A percentile compares a stretch with the other conserved stretches of the same genome.
Evolutionary conservation across 305 asterid genomes (phyloP).

Genomic region (Solanum chacoense): DNA sequence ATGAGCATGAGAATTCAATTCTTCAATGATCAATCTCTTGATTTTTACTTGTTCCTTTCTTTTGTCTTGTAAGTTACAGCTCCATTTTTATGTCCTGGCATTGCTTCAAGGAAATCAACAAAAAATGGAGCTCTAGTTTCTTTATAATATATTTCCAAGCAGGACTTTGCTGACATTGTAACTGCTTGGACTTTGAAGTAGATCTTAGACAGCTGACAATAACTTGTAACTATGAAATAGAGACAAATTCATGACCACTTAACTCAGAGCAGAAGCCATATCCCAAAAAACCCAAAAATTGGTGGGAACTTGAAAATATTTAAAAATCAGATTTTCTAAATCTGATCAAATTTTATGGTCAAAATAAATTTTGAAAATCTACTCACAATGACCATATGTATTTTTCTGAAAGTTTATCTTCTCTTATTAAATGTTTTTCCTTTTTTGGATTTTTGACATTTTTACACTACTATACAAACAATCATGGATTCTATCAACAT

Average conservation of each 20-base stretch:
- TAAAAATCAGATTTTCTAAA: neutral
- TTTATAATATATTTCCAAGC: neutral
- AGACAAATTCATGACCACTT: neutral
- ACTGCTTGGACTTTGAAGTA: neutral
- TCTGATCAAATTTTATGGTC: neutral
- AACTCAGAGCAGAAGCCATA: neutral
- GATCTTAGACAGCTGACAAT: neutral
- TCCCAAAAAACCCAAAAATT: neutral
- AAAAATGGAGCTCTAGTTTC: neutral
- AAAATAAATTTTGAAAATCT: neutral
- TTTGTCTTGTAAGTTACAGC: neutral
- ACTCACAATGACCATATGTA: neutral
- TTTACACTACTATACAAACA: neutral
- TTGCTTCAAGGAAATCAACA: neutral
- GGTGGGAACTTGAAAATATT: neutral
- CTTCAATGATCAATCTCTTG: neutral
- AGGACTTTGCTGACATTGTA: neutral
- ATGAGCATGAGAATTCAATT: neutral
- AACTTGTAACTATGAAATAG: neutral
- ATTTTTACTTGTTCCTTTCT: neutral
- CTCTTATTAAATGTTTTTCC: neutral
- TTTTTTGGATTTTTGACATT: neutral
- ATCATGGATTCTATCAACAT: neutral
- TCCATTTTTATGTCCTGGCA: neutral
- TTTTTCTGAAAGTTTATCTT: neutral